Percentiles rank a stretch among this genome's conserved stretches.
Evolutionary conservation across 495 filamentous ascomycete genomes (phyloP).

Genomic region (Xylaria acuta): DNA sequence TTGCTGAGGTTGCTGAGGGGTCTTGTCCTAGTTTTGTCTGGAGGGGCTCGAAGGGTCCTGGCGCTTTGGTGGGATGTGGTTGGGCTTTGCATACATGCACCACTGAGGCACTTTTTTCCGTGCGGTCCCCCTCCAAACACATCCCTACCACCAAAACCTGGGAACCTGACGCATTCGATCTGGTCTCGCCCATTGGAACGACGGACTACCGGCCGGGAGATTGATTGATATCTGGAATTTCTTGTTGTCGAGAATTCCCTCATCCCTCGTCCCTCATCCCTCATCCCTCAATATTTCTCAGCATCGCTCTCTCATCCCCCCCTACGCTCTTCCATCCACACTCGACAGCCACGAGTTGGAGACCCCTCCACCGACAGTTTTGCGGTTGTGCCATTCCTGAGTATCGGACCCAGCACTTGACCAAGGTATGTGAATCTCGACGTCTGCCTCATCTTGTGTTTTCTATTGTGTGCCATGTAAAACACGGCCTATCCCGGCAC

Average conservation of each 20-base stretch:
- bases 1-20: neutral
- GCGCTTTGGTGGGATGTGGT: slow-evolving; percentile 7
- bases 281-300: neutral
- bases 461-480: neutral
- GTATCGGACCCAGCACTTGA: neutral
- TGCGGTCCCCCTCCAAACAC: neutral
- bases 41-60: slow-evolving; percentile 6
- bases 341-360: neutral
- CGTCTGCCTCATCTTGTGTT: neutral
- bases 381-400: neutral
- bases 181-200: slow-evolving; percentile 5
- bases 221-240: slow-evolving; percentile 7
- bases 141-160: neutral
- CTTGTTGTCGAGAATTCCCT: slow-evolving; percentile 26
- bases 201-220: slow-evolving; percentile 7
- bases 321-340: neutral
- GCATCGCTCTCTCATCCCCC: neutral
- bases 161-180: neutral
- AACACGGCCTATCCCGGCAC: neutral
- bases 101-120: slow-evolving; percentile 30
- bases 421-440: slow-evolving; percentile 16
- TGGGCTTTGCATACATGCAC: neutral
- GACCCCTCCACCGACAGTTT: neutral
- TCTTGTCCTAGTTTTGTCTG: neutral
- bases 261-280: slow-evolving; percentile 15